These are phyloP conservation scores for Brachypodium distachyon DNA, from an alignment of 202 grass and related monocot species.

Conservation along the genomic window DNA sequence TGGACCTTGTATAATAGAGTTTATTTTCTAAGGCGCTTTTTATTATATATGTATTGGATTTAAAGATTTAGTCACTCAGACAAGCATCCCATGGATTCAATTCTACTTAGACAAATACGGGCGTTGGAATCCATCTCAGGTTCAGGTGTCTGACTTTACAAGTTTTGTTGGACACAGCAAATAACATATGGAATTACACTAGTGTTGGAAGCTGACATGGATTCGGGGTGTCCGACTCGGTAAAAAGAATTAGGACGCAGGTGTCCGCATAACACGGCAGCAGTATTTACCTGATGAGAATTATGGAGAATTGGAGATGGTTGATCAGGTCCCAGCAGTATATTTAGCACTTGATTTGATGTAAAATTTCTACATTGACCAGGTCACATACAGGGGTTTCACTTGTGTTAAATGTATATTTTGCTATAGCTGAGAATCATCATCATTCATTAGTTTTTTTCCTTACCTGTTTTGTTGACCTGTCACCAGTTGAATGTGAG, in stretches of 20 bases:
- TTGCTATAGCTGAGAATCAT: not conserved
- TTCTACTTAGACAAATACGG: not conserved
- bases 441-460: not conserved
- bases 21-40: not conserved
- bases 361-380: not conserved
- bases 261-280: not conserved
- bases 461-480: not conserved
- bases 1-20: not conserved
- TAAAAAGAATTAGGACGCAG: not conserved
- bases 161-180: not conserved
- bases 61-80: not conserved
- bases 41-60: not conserved
- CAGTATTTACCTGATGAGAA: not conserved
- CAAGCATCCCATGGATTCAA: not conserved
- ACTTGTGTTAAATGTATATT: not conserved
- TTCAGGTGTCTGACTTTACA: not conserved
- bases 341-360: not conserved
- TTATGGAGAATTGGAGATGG: not conserved
- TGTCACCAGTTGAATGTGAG: not conserved
- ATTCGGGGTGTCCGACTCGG: not conserved
- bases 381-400: not conserved
- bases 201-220: not conserved
- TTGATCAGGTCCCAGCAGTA: not conserved
- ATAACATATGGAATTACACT: no score
- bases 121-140: not conserved